Percentiles rank a stretch among this genome's conserved stretches.
Evolutionary conservation across 352 stramenopile genomes (phyloP).

Genomic region (Pythium monospermum): DNA sequence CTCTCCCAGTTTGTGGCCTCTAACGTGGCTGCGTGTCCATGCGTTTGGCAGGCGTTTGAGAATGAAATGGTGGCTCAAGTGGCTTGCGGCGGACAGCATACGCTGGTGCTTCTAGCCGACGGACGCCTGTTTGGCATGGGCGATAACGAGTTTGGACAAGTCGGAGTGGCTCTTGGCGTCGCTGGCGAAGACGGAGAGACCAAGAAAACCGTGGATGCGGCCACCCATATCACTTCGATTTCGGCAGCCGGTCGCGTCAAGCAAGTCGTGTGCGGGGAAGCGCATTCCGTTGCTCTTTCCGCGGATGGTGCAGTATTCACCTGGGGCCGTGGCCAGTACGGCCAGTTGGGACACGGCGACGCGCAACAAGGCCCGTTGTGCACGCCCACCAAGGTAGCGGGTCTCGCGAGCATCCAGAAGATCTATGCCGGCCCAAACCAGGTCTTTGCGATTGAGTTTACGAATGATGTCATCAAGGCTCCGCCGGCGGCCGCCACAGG

Average conservation of each 20-base stretch:
- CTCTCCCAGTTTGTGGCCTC: too few species aligned
- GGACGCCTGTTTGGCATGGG: slow-evolving; percentile 62
- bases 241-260: slow-evolving; percentile 6
- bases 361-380: slow-evolving; percentile 27
- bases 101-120: slow-evolving; percentile 58
- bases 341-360: slow-evolving; percentile 57
- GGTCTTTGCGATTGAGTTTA: slow-evolving; percentile 75
- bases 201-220: slow-evolving; percentile 30
- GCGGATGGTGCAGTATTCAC: slow-evolving; percentile 49
- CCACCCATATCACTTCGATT: slow-evolving; percentile 12
- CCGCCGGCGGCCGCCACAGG: slow-evolving; percentile 19
- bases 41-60: slow-evolving; percentile 60
- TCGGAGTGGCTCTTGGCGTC: slow-evolving; percentile 37
- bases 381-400: slow-evolving; percentile 46
- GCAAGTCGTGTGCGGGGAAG: slow-evolving; percentile 38
- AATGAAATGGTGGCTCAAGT: slow-evolving; percentile 51
- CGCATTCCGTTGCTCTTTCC: slow-evolving; percentile 62
- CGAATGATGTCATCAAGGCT: slow-evolving; percentile 55
- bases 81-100: slow-evolving; percentile 63
- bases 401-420: slow-evolving; percentile 56
- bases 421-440: slow-evolving; percentile 65
- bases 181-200: slow-evolving; percentile 31
- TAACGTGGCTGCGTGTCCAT: too few species aligned
- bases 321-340: slow-evolving; percentile 69
- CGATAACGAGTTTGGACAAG: slow-evolving; percentile 68